These are phyloP conservation scores for Steccherinum ochraceum DNA, from an alignment of 768 basidiomycete genomes.

Conservation along the genomic window DNA sequence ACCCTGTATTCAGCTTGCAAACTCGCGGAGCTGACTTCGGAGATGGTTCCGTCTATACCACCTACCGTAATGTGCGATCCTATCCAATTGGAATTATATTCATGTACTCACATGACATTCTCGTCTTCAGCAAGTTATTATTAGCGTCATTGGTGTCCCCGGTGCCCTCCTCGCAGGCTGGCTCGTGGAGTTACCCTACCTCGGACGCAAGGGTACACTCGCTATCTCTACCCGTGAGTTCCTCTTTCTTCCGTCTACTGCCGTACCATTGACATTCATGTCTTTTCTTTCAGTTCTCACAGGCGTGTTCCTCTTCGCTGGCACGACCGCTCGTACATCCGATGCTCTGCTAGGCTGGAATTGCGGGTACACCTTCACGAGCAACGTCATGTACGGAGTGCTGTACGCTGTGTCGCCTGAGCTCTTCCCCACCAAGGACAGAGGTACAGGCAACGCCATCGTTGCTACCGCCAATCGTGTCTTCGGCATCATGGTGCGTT, in stretches of 20 bases:
- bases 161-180: slow-evolving; percentile 51
- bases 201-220: slow-evolving; percentile 51
- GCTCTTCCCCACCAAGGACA: slow-evolving; percentile 45
- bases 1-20: slow-evolving; percentile 37
- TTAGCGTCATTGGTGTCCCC: slow-evolving; percentile 52
- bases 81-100: no score
- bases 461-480: slow-evolving; percentile 47
- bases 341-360: slow-evolving; percentile 51
- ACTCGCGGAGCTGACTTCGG: slow-evolving; percentile 66
- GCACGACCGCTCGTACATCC: slow-evolving; percentile 49
- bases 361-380: slow-evolving; percentile 51
- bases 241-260: background rate
- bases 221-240: slow-evolving; percentile 40
- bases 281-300: slow-evolving; percentile 33
- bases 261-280: slow-evolving; percentile 12
- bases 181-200: slow-evolving; percentile 41
- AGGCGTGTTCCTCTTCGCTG: slow-evolving; percentile 51
- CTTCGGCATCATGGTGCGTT: slow-evolving; percentile 51
- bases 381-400: slow-evolving; percentile 51
- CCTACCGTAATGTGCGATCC: slow-evolving; percentile 59
- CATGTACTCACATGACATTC: background rate
- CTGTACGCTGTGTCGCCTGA: slow-evolving; percentile 39
- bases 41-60: slow-evolving; percentile 61
- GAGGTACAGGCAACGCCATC: slow-evolving; percentile 52
- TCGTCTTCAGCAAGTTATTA: slow-evolving; percentile 41